These are phyloP conservation scores for Polyrhizophydium stewartii DNA, from an alignment of 371 early-diverging fungal genomes.

Conservation along the genomic window DNA sequence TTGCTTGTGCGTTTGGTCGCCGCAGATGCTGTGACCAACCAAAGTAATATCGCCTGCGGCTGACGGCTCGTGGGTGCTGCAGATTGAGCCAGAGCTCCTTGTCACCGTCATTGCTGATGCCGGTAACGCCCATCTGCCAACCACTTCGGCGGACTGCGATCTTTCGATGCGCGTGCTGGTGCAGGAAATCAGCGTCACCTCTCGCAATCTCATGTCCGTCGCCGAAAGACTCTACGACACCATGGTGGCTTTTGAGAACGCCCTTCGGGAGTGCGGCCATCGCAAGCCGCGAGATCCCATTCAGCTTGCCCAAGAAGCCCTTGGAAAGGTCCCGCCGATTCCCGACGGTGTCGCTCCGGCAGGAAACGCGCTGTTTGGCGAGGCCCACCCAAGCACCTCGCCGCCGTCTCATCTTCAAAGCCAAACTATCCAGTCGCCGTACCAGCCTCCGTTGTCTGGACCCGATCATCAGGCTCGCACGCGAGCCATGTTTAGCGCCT, in stretches of 20 bases:
- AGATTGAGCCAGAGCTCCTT: slow-evolving; percentile 59
- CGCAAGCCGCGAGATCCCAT: not conserved
- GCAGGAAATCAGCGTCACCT: slow-evolving; percentile 55
- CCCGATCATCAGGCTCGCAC: too few species aligned
- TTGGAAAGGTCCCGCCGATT: too few species aligned
- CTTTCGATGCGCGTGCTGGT: slow-evolving; percentile 65
- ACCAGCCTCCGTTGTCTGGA: slow-evolving; percentile 19
- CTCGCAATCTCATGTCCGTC: slow-evolving; percentile 42
- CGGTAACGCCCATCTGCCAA: slow-evolving; percentile 10
- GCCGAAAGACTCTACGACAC: slow-evolving; percentile 49
- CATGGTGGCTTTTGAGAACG: slow-evolving; percentile 55
- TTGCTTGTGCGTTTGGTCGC: not conserved
- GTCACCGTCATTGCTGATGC: slow-evolving; percentile 75
- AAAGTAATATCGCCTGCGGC: not conserved
- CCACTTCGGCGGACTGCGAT: slow-evolving; percentile 16
- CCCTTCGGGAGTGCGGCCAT: slow-evolving; percentile 16
- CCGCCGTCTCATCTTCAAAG: not conserved
- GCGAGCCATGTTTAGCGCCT: slow-evolving; percentile 55
- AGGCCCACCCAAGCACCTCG: too few species aligned
- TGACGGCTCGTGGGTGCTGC: not conserved
- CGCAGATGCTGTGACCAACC: too few species aligned
- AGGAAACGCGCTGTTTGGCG: too few species aligned
- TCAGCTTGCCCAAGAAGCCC: too few species aligned
- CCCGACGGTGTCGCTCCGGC: not conserved
- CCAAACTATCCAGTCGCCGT: slow-evolving; percentile 25